Conservation (phyloP, 495 filamentous ascomycete species). For the Hypoxylon crocopeplum region DNA sequence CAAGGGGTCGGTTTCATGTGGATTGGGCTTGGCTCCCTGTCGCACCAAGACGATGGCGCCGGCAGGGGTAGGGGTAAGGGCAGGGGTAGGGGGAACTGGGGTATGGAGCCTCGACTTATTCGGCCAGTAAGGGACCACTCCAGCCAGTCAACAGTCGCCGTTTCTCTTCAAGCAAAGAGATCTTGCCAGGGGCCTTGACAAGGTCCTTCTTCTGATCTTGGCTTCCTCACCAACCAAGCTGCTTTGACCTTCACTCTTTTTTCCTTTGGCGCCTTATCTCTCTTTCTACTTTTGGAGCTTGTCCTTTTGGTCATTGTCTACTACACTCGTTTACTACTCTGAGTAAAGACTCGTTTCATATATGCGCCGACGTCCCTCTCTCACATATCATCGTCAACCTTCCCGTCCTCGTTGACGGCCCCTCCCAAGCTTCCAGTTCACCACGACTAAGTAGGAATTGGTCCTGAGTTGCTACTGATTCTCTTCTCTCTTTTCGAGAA, state of each 20-base stretch:
- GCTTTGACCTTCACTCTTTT: slow-evolving; percentile 29
- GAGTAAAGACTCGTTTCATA: slow-evolving; percentile 36
- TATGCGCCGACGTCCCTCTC: slow-evolving; percentile 38
- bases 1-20: slow-evolving; percentile 34
- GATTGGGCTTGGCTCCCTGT: slow-evolving; percentile 17
- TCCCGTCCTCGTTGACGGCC: slow-evolving; percentile 21
- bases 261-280: slow-evolving; percentile 22
- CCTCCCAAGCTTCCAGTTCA: slow-evolving; percentile 10
- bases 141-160: slow-evolving; percentile 26
- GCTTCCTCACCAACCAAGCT: slow-evolving; percentile 39
- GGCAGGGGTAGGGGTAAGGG: neutral
- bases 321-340: slow-evolving; percentile 35
- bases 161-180: slow-evolving; percentile 24
- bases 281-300: slow-evolving; percentile 21
- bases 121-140: slow-evolving; percentile 8
- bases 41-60: slow-evolving; percentile 24
- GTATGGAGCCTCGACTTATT: slow-evolving; percentile 25
- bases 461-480: slow-evolving; percentile 13
- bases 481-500: slow-evolving; percentile 20
- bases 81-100: slow-evolving; percentile 26
- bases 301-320: slow-evolving; percentile 18
- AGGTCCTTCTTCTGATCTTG: slow-evolving; percentile 34
- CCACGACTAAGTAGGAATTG: slow-evolving; percentile 8
- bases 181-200: slow-evolving; percentile 33
- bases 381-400: slow-evolving; percentile 35